A percentile compares a stretch with the other conserved stretches of the same genome.
Conservation (phyloP, 306 rosid species). For the Cicer arietinum region DNA sequence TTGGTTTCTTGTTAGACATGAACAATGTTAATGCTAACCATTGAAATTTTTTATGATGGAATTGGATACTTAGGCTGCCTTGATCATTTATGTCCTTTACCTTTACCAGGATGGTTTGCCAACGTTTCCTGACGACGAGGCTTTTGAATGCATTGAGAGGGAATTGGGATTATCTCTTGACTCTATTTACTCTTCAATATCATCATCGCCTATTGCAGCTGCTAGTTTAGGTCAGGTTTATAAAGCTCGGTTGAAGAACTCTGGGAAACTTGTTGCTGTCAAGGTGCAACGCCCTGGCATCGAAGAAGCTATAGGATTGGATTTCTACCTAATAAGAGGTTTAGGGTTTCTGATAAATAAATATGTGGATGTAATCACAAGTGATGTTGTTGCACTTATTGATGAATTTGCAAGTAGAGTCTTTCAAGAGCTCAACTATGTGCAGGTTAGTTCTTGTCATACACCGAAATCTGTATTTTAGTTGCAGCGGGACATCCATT, state of each 20-base stretch:
- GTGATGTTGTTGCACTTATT: slow-evolving; percentile 82
- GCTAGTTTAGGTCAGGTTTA: slow-evolving; percentile 99
- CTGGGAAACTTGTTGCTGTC: slow-evolving; percentile 82
- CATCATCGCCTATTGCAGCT: slow-evolving; percentile 89
- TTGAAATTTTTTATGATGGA: slow-evolving; percentile 30
- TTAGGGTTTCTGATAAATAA: slow-evolving; percentile 80
- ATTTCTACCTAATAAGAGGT: slow-evolving; percentile 83
- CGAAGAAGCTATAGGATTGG: slow-evolving; percentile 92
- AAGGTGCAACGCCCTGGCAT: slow-evolving; percentile 96
- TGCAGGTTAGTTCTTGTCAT: slow-evolving; percentile 70
- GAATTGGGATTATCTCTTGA: slow-evolving; percentile 76
- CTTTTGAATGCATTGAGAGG: slow-evolving; percentile 86
- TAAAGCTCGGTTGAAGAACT: slow-evolving; percentile 70
- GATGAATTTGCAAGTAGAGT: slow-evolving; percentile 95
- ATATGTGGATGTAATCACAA: slow-evolving; percentile 76
- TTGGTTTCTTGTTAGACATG: background rate
- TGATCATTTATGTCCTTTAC: slow-evolving; percentile 44
- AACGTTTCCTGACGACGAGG: slow-evolving; percentile 83
- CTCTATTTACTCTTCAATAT: slow-evolving; percentile 70
- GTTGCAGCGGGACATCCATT: background rate
- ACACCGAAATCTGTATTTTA: slow-evolving; percentile 23
- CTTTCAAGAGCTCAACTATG: slow-evolving; percentile 96
- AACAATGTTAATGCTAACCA: slow-evolving; percentile 7
- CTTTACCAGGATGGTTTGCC: slow-evolving; percentile 87
- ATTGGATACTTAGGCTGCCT: slow-evolving; percentile 38